Evolutionary conservation across 2,329 filamentous ascomycete genomes (phyloP).

Genomic region (Colletotrichum noveboracense): DNA sequence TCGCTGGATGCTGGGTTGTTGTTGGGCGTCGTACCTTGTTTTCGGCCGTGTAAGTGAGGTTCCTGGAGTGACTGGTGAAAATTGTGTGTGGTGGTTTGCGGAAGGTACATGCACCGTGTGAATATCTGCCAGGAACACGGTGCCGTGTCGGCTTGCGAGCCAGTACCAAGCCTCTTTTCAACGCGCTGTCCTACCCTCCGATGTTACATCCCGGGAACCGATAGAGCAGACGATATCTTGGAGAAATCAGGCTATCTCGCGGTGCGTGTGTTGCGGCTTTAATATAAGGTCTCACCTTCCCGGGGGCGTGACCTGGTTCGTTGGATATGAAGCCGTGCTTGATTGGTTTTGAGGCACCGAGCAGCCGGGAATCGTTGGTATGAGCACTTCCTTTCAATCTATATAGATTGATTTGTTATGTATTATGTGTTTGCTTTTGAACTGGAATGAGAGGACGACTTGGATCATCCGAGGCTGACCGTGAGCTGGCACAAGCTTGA

Average conservation of each 20-base stretch:
- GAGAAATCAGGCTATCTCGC: background rate
- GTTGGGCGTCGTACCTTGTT: background rate
- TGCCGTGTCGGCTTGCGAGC: background rate
- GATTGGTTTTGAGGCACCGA: background rate
- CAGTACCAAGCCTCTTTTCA: conserved; percentile 2
- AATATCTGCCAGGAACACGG: background rate
- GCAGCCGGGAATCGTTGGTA: background rate
- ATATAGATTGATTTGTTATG: background rate
- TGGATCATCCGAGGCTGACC: background rate
- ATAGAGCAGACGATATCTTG: background rate
- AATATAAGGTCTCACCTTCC: background rate
- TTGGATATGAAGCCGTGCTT: background rate
- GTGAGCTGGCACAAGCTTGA: background rate
- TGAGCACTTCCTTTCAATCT: background rate
- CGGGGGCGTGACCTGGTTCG: background rate
- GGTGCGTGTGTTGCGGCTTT: background rate
- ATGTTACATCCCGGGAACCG: background rate
- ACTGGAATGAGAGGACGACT: background rate
- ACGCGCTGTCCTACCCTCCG: background rate
- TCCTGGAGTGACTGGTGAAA: background rate
- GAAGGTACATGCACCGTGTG: conserved; percentile 7
- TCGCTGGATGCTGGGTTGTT: background rate
- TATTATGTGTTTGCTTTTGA: background rate
- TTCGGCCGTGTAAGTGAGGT: conserved; percentile 19
- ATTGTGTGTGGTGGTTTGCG: background rate